Evolutionary conservation across 139 green algal species (phyloP), one percentile per base, ranked within the genome.

Genomic region (Yamagishiella unicocca): DNA sequence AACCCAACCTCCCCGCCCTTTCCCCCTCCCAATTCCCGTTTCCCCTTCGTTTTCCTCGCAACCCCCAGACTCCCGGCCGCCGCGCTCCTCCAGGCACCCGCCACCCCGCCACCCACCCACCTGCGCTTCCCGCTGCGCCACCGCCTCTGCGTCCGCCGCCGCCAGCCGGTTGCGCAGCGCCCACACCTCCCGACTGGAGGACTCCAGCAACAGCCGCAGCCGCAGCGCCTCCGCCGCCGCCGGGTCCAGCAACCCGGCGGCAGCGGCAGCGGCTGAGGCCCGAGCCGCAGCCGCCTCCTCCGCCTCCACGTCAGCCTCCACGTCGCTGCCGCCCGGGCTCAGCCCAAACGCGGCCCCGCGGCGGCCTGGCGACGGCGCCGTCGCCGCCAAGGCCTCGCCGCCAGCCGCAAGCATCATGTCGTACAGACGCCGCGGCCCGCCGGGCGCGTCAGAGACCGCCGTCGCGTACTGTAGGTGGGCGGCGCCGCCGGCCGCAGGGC

Each of bases 131-230:
- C 80, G 62, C 64, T 86, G 43, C 64, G 80, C 80, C 80, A 35
- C 42, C 8, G 45, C 31, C 80, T 78, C 80, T 2, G 80, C 80
- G 6, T 77, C 80, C 31, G n/a, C 62, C 43, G 80, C 62, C 22
- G 80, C 80, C 80, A 86, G 61, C 64, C 80, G 62, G 27, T 77
- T 55, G 5, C 80, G 42, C 31, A 86, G 80, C 38, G 66, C 80
- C 62, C 64, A 86, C 43, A 86, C 64, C 80, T 77, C 64, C 64
- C 80, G 62, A 27, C 62, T 53, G n/a, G 80, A 6, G 6, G n/a
- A 37, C 80, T 86, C 64, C 38, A 86, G 80, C 40, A 78, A 43
- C 80, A 86, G 80, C 62, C 80, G 64, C 61, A 86, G 80, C 62
- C 61, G 62, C 61, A 86, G 62, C n/a, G 45, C 64, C 80, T 86